Evolutionary conservation across 371 early-diverging fungal genomes (phyloP), one percentile per base, ranked within the genome.

Genomic region (Basidiobolus meristosporus): DNA sequence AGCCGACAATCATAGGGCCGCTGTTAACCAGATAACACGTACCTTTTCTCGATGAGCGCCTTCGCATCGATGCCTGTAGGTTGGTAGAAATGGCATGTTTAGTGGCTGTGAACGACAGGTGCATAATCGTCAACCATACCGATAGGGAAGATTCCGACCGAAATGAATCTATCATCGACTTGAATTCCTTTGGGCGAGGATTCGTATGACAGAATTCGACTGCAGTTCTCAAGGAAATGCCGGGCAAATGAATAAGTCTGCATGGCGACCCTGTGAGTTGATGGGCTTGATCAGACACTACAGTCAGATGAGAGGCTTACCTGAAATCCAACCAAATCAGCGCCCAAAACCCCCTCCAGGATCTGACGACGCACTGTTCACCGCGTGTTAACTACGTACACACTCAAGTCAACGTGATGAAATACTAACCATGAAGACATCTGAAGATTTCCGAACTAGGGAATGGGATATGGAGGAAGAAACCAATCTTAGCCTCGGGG

Each of bases 381-480:
- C 16, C 17, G 36, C 36, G 9, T 17, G 15, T 36, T 16, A 17
- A 16, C 15, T 36, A 36, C 17, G 7, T 10, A 33, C 1, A 10
- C 15, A 35, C n/a, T 21, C n/a, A 39, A 43, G 23, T 60, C 44
- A 12, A 31, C 31, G 45, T 43, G 16, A 41, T 40, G 28, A 23
- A 37, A 39, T 7, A 80, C 68, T 53, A 70, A 73, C 80, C 65
- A 15, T 84, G 82, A 36, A 91, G 60, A 44, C 87, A 82, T 14
- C 86, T 65, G 56, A 98, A 91, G 26, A 91, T 62, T 56, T 88
- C 90, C 10, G 83, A 80, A 53, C 77, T 77, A 18, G 98, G 97
- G 60, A 98, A 98, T 2, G 93, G 90, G 23, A 88, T 80, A 57
- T 97, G 98, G 28, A 98, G 57, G 56, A 97, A 96, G 47, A 98